A percentile compares a stretch with the other conserved stretches of the same genome.
These are phyloP conservation scores for Mimosa pudica DNA, from an alignment of 306 rosid species.

Conservation along the genomic window DNA sequence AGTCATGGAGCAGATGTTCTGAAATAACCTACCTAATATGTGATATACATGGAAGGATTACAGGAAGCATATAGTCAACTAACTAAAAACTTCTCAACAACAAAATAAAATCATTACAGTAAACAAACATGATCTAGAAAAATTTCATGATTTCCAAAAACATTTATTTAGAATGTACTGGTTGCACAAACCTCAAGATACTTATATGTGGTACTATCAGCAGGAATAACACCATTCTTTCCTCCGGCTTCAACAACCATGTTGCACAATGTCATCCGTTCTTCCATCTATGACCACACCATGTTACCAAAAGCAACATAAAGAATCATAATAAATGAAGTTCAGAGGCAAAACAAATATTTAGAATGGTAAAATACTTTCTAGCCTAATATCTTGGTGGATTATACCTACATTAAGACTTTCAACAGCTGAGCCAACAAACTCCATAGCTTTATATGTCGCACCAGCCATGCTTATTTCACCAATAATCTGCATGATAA, in stretches of 20 bases:
- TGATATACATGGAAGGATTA: not conserved
- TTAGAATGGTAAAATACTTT: slow-evolving; percentile 11
- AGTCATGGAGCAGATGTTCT: not conserved
- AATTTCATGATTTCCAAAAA: not conserved
- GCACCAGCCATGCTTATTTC: slow-evolving; percentile 93
- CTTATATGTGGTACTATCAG: slow-evolving; percentile 75
- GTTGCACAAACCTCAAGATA: slow-evolving; percentile 70
- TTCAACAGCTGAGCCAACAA: slow-evolving; percentile 85
- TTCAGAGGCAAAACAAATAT: slow-evolving; percentile 8
- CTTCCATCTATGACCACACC: slow-evolving; percentile 69
- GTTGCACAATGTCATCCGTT: slow-evolving; percentile 91
- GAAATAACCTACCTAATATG: not conserved
- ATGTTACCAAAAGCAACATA: slow-evolving; percentile 32
- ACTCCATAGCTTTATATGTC: slow-evolving; percentile 93
- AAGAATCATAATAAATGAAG: slow-evolving; percentile 27
- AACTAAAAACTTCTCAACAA: not conserved
- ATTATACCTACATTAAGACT: slow-evolving; percentile 65
- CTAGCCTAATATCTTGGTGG: slow-evolving; percentile 12
- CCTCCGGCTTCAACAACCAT: slow-evolving; percentile 97
- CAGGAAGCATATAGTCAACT: not conserved
- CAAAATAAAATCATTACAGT: not conserved
- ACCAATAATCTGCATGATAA: slow-evolving; percentile 73
- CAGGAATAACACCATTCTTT: slow-evolving; percentile 78
- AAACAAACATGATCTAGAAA: not conserved
- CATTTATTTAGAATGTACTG: slow-evolving; percentile 26